Conservation (phyloP, 768 basidiomycete species). For the Brasilioporus rufonigricans region DNA sequence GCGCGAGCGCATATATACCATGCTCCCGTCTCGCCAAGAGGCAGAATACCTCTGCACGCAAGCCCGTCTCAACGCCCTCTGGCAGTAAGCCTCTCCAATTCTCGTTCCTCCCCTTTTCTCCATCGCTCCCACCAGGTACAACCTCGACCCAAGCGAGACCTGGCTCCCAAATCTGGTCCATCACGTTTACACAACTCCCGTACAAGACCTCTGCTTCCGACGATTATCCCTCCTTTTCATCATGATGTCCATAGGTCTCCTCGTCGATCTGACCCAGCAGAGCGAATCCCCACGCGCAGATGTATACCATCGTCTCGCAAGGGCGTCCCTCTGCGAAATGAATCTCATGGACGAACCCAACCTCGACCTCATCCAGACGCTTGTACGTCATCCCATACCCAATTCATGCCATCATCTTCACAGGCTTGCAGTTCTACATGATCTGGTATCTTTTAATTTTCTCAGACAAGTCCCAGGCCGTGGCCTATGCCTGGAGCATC, state of each 20-base stretch:
- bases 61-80: slow-evolving; percentile 65
- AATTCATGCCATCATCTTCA: slow-evolving; percentile 29
- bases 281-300: slow-evolving; percentile 58
- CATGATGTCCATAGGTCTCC: slow-evolving; percentile 69
- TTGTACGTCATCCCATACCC: slow-evolving; percentile 40
- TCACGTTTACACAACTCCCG: slow-evolving; percentile 61
- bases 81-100: slow-evolving; percentile 54
- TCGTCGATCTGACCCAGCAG: slow-evolving; percentile 60
- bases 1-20: slow-evolving; percentile 59
- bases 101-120: neutral
- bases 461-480: slow-evolving; percentile 69
- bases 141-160: slow-evolving; percentile 67
- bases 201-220: slow-evolving; percentile 61
- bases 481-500: slow-evolving; percentile 73
- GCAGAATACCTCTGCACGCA: slow-evolving; percentile 61
- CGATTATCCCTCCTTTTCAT: slow-evolving; percentile 66
- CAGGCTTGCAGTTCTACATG: slow-evolving; percentile 59
- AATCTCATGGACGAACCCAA: slow-evolving; percentile 75
- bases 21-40: slow-evolving; percentile 57
- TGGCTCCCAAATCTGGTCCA: slow-evolving; percentile 67
- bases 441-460: slow-evolving; percentile 74
- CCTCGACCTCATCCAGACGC: slow-evolving; percentile 66
- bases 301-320: slow-evolving; percentile 62
- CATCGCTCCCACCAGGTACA: slow-evolving; percentile 44
- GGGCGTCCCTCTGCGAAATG: slow-evolving; percentile 68